A percentile compares a stretch with the other conserved stretches of the same genome.
Conservation (phyloP, 1,139 yeast genomes). For the Candida sp. region DNA sequence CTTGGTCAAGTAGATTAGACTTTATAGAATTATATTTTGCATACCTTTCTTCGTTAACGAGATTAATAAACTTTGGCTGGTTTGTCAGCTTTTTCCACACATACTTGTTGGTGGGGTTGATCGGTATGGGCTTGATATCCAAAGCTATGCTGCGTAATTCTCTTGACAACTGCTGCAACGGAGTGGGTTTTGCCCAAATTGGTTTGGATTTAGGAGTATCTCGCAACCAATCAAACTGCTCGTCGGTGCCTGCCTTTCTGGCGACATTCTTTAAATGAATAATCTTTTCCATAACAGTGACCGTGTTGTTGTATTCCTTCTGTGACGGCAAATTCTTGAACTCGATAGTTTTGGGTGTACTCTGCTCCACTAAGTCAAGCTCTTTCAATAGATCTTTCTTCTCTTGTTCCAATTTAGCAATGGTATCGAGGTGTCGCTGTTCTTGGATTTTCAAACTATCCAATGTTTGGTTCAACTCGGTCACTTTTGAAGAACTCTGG, state of each 20-base stretch:
- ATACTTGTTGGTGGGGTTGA: constrained; percentile 7
- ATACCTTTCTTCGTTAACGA: constrained; percentile 17
- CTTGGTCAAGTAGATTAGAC: constrained; percentile 2
- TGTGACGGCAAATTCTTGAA: constrained; percentile 29
- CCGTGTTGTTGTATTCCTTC: constrained; percentile 30
- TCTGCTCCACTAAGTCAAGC: constrained; percentile 18
- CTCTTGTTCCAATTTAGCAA: constrained; percentile 18
- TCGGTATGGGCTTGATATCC: constrained; percentile 12
- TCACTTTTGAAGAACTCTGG: constrained; percentile 21
- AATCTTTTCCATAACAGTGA: constrained; percentile 41
- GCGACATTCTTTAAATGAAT: constrained; percentile 33
- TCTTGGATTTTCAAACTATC: constrained; percentile 18
- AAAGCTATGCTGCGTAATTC: constrained; percentile 20
- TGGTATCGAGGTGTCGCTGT: constrained; percentile 9
- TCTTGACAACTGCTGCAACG: constrained; percentile 14
- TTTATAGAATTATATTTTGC: constrained; percentile 10
- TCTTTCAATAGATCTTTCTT: constrained; percentile 23
- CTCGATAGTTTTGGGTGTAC: constrained; percentile 11
- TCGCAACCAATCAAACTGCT: constrained; percentile 25
- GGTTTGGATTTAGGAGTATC: neutral
- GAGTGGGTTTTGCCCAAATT: constrained; percentile 8
- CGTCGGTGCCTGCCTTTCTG: constrained; percentile 1
- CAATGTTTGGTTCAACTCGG: constrained; percentile 24
- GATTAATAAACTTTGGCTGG: constrained; percentile 23
- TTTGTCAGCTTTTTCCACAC: constrained; percentile 11